These are phyloP conservation scores for Berberis thunbergii DNA, from an alignment of 164 flowering plant genomes.

Conservation along the genomic window DNA sequence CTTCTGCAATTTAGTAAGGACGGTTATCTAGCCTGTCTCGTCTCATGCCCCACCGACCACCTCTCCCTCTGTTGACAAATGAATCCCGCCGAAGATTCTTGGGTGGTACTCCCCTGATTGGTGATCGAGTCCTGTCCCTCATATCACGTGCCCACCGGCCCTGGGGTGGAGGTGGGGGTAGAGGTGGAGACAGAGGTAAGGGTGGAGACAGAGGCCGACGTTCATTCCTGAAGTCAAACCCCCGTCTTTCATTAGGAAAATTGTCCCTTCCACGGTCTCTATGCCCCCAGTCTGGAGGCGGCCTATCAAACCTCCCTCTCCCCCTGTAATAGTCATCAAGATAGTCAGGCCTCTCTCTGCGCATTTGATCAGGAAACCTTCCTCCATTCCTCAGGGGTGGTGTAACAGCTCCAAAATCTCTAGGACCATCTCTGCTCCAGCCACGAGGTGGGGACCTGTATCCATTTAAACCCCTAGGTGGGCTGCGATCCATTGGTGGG, in stretches of 20 bases:
- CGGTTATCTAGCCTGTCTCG: neutral
- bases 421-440: constrained; percentile 56
- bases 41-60: neutral
- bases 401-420: constrained; percentile 42
- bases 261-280: constrained; percentile 50
- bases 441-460: constrained; percentile 66
- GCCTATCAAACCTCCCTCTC: constrained; percentile 49
- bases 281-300: constrained; percentile 43
- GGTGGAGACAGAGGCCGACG: constrained; percentile 34
- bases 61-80: constrained; percentile 49
- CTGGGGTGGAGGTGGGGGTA: constrained; percentile 27
- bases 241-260: constrained; percentile 44
- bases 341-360: constrained; percentile 41
- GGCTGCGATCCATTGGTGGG: constrained; percentile 49
- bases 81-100: constrained; percentile 47
- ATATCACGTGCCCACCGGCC: constrained; percentile 54
- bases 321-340: constrained; percentile 44
- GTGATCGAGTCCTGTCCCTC: constrained; percentile 81
- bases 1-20: neutral
- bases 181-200: constrained; percentile 18
- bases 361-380: constrained; percentile 52
- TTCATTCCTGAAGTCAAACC: constrained; percentile 27
- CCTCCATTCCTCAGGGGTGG: constrained; percentile 49
- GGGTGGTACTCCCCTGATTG: constrained; percentile 42
- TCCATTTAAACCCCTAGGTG: constrained; percentile 50